phyloP scores from a whole-genome alignment of 2,329 filamentous ascomycete genomes.

The Pestalotiopsis sp. region DNA sequence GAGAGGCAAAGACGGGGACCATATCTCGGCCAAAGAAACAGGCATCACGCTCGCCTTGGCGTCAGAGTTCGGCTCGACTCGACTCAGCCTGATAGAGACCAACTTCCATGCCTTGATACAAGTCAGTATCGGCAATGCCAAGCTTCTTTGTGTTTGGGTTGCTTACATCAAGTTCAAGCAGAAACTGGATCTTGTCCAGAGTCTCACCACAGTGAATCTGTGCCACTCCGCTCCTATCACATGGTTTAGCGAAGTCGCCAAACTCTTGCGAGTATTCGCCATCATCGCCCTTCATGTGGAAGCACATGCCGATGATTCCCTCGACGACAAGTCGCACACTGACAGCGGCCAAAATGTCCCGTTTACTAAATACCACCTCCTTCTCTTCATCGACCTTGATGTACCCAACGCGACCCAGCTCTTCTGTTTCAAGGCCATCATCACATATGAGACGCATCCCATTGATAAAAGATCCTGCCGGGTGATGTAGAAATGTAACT shows the following conservation, averaged over 20 bases:
- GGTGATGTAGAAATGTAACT: conserved; percentile 18
- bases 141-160: neutral
- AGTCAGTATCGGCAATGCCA: neutral
- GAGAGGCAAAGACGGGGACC: conserved; percentile 21
- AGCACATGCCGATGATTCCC: conserved; percentile 19
- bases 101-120: conserved; percentile 21
- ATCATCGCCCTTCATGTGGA: conserved; percentile 15
- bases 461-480: conserved; percentile 20
- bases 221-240: conserved; percentile 17
- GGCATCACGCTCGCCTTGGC: no score
- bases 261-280: conserved; percentile 5
- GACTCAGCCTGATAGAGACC: conserved; percentile 18
- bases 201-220: conserved; percentile 1
- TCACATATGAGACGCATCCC: conserved; percentile 17
- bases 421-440: neutral
- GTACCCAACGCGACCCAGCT: conserved; percentile 17
- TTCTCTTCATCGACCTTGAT: conserved; percentile 16
- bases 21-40: conserved; percentile 14
- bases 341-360: conserved; percentile 12
- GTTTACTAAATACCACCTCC: conserved; percentile 7
- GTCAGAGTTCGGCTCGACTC: conserved; percentile 1
- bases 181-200: conserved; percentile 13
- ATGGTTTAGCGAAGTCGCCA: conserved; percentile 16
- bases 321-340: conserved; percentile 15
- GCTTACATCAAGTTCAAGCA: conserved; percentile 22